Conservation (phyloP, 441 rosid genomes). For the Croton setiger region DNA sequence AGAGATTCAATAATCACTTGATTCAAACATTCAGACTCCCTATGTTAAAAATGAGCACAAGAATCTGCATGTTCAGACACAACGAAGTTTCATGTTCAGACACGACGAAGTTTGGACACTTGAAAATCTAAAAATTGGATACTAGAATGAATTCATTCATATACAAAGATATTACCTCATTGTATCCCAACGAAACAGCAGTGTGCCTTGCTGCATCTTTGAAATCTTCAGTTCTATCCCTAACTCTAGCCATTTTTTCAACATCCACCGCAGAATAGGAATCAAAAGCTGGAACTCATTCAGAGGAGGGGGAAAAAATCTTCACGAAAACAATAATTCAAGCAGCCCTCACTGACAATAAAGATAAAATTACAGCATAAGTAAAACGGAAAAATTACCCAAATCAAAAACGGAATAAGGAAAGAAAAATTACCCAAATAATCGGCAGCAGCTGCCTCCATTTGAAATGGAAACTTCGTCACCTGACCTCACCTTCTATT, state of each 20-base stretch:
- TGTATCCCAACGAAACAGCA: constrained; percentile 63
- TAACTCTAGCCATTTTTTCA: constrained; percentile 61
- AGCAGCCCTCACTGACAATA: no score
- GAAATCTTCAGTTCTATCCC: constrained; percentile 91
- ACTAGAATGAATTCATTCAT: constrained; percentile 10
- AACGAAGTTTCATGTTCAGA: neutral
- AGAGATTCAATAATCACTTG: neutral
- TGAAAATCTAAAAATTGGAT: neutral
- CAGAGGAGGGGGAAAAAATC: no score
- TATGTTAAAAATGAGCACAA: neutral
- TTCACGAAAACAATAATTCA: no score
- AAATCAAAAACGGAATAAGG: no score
- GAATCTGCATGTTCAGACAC: neutral
- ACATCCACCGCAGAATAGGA: neutral
- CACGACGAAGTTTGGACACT: neutral
- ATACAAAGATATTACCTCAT: constrained; percentile 47
- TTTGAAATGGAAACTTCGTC: no score
- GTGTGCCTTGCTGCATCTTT: constrained; percentile 74
- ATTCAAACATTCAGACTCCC: neutral
- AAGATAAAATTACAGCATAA: no score
- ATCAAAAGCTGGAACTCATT: no score
- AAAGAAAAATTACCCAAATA: no score
- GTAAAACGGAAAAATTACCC: no score
- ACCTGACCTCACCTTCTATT: no score
- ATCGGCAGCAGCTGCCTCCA: no score